These are phyloP conservation scores for Lecanicillium sp. DNA, from an alignment of 2,329 filamentous ascomycete species.

Conservation along the genomic window DNA sequence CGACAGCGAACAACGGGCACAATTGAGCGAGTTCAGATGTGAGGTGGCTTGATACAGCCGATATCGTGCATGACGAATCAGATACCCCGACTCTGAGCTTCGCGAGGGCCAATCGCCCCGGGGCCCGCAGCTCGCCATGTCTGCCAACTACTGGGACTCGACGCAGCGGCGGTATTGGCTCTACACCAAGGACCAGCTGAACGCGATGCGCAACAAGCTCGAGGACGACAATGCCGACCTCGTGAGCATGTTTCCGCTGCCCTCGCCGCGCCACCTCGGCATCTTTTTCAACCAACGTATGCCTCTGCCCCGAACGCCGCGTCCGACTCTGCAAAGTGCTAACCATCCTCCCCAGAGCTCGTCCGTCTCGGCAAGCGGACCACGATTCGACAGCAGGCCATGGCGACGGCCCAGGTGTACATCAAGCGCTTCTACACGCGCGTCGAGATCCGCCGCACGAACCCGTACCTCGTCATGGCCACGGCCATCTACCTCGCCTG, in stretches of 20 bases:
- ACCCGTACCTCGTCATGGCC: constrained; percentile 87
- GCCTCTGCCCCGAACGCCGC: constrained; percentile 24
- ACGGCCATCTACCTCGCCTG: constrained; percentile 92
- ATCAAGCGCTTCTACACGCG: constrained; percentile 89
- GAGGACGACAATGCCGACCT: constrained; percentile 70
- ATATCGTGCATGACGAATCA: no score
- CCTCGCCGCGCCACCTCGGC: constrained; percentile 73
- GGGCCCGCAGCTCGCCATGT: constrained; percentile 58
- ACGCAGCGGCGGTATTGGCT: constrained; percentile 88
- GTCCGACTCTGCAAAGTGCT: background rate
- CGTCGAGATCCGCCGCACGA: constrained; percentile 86
- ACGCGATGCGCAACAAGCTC: constrained; percentile 66
- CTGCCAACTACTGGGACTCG: constrained; percentile 94
- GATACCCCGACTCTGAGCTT: no score
- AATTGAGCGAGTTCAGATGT: no score
- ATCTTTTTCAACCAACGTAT: constrained; percentile 90
- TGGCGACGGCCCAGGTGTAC: constrained; percentile 92
- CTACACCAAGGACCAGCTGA: constrained; percentile 76
- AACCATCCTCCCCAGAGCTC: constrained; percentile 51
- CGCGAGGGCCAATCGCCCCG: no score
- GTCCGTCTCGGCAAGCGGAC: constrained; percentile 78
- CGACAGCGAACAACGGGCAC: no score
- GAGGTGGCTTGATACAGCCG: no score
- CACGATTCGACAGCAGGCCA: constrained; percentile 78
- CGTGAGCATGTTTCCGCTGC: constrained; percentile 73